A percentile compares a stretch with the other conserved stretches of the same genome.
phyloP scores from a whole-genome alignment of 352 stramenopile genomes.

The Phytophthora sp. region DNA sequence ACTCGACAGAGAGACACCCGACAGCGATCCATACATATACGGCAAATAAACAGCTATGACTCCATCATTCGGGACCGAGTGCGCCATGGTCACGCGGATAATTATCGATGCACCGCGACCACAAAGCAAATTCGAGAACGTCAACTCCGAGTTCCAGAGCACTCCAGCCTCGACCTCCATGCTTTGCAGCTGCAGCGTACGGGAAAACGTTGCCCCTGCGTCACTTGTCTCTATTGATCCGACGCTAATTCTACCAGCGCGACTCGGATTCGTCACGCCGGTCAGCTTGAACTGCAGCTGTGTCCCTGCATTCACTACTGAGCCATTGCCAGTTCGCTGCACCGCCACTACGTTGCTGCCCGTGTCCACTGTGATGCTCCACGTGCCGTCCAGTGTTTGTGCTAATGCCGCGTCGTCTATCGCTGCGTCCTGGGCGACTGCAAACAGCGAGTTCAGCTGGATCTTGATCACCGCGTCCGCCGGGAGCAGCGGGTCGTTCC shows the following conservation, averaged over 20 bases:
- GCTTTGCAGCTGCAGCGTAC: slow-evolving; percentile 13
- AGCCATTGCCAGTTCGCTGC: slow-evolving; percentile 32
- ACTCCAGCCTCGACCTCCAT: slow-evolving; percentile 43
- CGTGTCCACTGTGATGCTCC: slow-evolving; percentile 21
- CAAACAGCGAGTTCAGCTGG: slow-evolving; percentile 29
- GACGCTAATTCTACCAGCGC: slow-evolving; percentile 24
- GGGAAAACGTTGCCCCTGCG: slow-evolving; percentile 1
- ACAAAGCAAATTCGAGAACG: slow-evolving; percentile 40
- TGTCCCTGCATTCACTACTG: not conserved
- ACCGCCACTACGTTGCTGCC: slow-evolving; percentile 21
- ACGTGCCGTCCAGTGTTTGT: slow-evolving; percentile 29
- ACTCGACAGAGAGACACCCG: slow-evolving; percentile 20
- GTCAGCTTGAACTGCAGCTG: slow-evolving; percentile 28
- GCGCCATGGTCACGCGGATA: slow-evolving; percentile 34
- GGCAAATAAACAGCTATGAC: slow-evolving; percentile 55
- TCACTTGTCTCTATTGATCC: slow-evolving; percentile 37
- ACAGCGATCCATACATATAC: slow-evolving; percentile 44
- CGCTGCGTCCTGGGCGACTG: slow-evolving; percentile 14
- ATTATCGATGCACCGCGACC: slow-evolving; percentile 41
- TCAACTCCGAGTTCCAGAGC: slow-evolving; percentile 29
- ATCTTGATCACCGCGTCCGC: slow-evolving; percentile 39
- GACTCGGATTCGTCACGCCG: slow-evolving; percentile 34
- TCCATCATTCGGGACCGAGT: slow-evolving; percentile 46
- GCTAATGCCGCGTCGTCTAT: slow-evolving; percentile 23
- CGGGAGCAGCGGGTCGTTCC: slow-evolving; percentile 26